Percentiles rank a stretch among this genome's conserved stretches.
Evolutionary conservation across 192 early-diverging fungal genomes (phyloP).

Genomic region (Geosiphon pyriformis): DNA sequence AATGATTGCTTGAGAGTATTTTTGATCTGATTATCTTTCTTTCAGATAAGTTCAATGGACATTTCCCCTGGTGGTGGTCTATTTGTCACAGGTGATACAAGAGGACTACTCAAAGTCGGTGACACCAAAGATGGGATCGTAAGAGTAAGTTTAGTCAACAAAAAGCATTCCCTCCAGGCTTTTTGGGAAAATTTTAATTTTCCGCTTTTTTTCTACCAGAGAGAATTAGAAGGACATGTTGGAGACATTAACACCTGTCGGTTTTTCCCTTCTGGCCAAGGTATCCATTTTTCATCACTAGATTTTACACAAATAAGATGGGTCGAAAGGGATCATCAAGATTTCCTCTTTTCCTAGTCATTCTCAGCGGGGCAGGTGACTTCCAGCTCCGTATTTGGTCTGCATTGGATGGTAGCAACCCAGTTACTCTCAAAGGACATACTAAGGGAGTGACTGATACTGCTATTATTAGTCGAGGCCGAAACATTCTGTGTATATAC

Average conservation of each 20-base stretch:
- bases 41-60: conserved; percentile 38
- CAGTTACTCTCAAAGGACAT: conserved; percentile 67
- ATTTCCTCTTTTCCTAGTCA: conserved; percentile 31
- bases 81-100: conserved; percentile 38
- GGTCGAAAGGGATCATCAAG: background rate
- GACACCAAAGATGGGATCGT: conserved; percentile 33
- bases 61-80: conserved; percentile 45
- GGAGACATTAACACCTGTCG: conserved; percentile 59
- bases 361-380: conserved; percentile 64
- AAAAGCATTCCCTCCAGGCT: background rate
- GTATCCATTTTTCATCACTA: conserved; percentile 22
- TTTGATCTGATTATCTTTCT: background rate
- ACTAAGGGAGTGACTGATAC: conserved; percentile 53
- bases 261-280: conserved; percentile 76
- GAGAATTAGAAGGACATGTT: conserved; percentile 55
- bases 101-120: conserved; percentile 36
- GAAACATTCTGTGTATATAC: conserved; percentile 59
- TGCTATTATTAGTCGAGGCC: conserved; percentile 59
- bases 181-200: background rate
- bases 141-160: conserved; percentile 27
- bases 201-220: conserved; percentile 22
- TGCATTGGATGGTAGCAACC: conserved; percentile 65
- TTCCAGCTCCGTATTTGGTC: conserved; percentile 71
- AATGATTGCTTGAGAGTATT: background rate
- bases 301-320: background rate